phyloP scores from a whole-genome alignment of 2,329 filamentous ascomycete genomes.

The Diplodia scrobiculata region DNA sequence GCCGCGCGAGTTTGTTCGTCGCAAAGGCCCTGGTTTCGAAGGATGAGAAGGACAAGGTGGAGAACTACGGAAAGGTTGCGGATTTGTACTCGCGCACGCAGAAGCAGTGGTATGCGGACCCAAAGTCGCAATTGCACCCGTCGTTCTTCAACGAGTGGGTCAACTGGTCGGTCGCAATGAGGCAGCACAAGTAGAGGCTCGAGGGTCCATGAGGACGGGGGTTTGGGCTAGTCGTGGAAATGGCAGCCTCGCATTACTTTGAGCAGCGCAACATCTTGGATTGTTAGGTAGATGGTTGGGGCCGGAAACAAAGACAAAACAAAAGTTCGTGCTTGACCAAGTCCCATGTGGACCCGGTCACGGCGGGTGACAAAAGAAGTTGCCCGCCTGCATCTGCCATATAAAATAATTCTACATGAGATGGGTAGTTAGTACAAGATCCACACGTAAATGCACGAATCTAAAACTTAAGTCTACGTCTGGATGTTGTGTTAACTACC shows the following conservation, averaged over 20 bases:
- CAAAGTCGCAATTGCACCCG: conserved; percentile 47
- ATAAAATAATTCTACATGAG: too few relatives aligned
- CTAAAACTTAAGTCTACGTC: too few relatives aligned
- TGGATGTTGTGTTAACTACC: too few relatives aligned
- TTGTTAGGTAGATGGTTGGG: too few relatives aligned
- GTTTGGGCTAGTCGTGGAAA: background rate
- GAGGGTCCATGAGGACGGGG: background rate
- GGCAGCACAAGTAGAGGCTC: conserved; percentile 32
- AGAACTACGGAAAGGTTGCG: conserved; percentile 44
- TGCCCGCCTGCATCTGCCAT: too few relatives aligned
- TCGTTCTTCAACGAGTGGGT: conserved; percentile 53
- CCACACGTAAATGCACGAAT: too few relatives aligned
- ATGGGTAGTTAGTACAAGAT: too few relatives aligned
- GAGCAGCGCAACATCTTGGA: too few relatives aligned
- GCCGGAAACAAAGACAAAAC: too few relatives aligned
- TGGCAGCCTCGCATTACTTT: background rate
- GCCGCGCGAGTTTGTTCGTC: conserved; percentile 69
- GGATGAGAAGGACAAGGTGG: conserved; percentile 37
- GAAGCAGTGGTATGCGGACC: conserved; percentile 49
- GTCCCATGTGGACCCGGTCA: too few relatives aligned
- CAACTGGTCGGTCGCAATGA: conserved; percentile 46
- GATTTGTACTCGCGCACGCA: conserved; percentile 49
- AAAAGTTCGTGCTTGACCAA: too few relatives aligned
- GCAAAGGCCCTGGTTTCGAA: conserved; percentile 62
- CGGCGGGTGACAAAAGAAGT: too few relatives aligned